These are phyloP conservation scores for Oryza punctata DNA, from an alignment of 176 grass and related monocot species.

Conservation along the genomic window DNA sequence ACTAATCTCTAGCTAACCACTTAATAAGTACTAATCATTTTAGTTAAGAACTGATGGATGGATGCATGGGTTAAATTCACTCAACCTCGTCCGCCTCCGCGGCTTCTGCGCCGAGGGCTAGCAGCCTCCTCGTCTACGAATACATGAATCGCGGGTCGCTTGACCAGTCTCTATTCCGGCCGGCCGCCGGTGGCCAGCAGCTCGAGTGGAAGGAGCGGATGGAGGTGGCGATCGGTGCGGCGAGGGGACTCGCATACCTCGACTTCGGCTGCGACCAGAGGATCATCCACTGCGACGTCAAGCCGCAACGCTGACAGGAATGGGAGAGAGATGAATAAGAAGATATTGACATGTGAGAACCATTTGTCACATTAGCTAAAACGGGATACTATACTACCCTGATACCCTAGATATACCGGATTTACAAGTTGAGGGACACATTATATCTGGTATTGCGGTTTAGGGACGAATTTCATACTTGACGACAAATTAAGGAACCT, in stretches of 20 bases:
- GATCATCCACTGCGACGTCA: constrained; percentile 90
- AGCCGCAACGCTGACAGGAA: constrained; percentile 30
- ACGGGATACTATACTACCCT: too few relatives aligned
- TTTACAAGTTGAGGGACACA: too few relatives aligned
- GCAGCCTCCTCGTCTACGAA: constrained; percentile 74
- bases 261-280: constrained; percentile 73
- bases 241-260: constrained; percentile 80
- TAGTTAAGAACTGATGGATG: neutral
- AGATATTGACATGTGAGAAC: too few relatives aligned
- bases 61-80: too few relatives aligned
- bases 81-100: constrained; percentile 81
- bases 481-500: too few relatives aligned
- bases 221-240: constrained; percentile 66
- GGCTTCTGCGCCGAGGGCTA: constrained; percentile 69
- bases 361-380: too few relatives aligned
- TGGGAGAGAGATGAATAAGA: too few relatives aligned
- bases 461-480: too few relatives aligned
- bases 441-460: too few relatives aligned
- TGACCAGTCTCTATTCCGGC: constrained; percentile 63
- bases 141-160: constrained; percentile 85
- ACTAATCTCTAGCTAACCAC: neutral
- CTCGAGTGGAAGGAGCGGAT: constrained; percentile 73
- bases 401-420: too few relatives aligned
- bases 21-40: neutral
- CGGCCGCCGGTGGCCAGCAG: neutral